phyloP scores from a whole-genome alignment of 2,329 filamentous ascomycete species.

The Cryphonectria naterciae region DNA sequence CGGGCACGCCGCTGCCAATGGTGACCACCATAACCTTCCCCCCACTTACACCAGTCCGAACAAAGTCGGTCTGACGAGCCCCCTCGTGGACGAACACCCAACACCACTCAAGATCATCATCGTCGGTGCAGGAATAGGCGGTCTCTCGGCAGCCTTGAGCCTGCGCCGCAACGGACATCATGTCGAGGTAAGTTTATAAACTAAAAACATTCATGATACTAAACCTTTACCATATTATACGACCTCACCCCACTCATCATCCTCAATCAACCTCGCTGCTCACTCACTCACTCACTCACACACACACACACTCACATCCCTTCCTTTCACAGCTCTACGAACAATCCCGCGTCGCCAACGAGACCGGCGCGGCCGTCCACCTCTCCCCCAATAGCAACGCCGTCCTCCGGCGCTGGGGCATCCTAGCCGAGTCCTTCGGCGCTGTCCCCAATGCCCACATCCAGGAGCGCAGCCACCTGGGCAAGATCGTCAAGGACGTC shows the following conservation, averaged over 20 bases:
- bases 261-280: no score
- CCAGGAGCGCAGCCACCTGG: constrained; percentile 31
- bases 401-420: constrained; percentile 49
- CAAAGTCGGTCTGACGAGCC: constrained; percentile 24
- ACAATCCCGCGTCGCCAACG: constrained; percentile 58
- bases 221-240: background rate
- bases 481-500: constrained; percentile 34
- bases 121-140: constrained; percentile 55
- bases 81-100: constrained; percentile 24
- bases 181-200: constrained; percentile 40
- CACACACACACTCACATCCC: background rate
- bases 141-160: constrained; percentile 55
- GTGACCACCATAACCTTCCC: background rate
- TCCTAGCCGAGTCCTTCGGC: constrained; percentile 44
- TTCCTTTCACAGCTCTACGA: constrained; percentile 51
- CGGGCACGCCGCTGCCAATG: background rate
- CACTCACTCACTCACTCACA: no score
- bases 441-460: constrained; percentile 37
- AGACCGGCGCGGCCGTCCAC: constrained; percentile 66
- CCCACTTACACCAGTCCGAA: background rate
- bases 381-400: constrained; percentile 65
- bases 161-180: constrained; percentile 56
- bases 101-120: constrained; percentile 34
- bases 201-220: background rate
- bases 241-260: no score